Evolutionary conservation across 352 stramenopile species (phyloP).

Genomic region (Chrysophaeum taylorii): DNA sequence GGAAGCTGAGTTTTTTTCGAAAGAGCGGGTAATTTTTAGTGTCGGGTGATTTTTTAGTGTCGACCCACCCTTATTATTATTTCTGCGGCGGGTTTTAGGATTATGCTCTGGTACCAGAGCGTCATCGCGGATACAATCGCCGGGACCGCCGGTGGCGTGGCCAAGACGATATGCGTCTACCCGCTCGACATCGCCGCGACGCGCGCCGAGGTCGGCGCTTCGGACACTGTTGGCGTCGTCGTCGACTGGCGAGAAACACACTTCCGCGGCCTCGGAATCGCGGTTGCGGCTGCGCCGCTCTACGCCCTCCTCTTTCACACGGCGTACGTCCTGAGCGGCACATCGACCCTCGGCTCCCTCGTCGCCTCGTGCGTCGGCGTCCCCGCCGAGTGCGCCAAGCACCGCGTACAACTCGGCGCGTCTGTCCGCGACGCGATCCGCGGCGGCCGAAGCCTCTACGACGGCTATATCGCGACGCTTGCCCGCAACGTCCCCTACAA

Average conservation of each 20-base stretch:
- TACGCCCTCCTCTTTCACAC: constrained; percentile 2
- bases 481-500: constrained; percentile 12
- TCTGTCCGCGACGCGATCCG: not conserved
- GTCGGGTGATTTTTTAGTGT: no score
- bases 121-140: not conserved
- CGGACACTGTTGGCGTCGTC: not conserved
- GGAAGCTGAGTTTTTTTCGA: no score
- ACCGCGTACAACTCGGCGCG: constrained; percentile 11
- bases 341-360: not conserved
- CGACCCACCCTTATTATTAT: no score
- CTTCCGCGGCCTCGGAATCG: constrained; percentile 6
- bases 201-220: not conserved
- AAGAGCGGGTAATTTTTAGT: no score
- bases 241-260: no score
- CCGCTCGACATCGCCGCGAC: constrained; percentile 1
- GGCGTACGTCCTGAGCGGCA: not conserved
- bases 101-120: no score
- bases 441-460: constrained; percentile 5
- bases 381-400: not conserved
- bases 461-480: not conserved
- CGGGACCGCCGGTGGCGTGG: not conserved
- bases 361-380: not conserved
- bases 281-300: not conserved
- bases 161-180: not conserved
- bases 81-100: no score